Conservation (phyloP, 176 grass and related monocot genomes). For the Eremochloa ophiuroides region DNA sequence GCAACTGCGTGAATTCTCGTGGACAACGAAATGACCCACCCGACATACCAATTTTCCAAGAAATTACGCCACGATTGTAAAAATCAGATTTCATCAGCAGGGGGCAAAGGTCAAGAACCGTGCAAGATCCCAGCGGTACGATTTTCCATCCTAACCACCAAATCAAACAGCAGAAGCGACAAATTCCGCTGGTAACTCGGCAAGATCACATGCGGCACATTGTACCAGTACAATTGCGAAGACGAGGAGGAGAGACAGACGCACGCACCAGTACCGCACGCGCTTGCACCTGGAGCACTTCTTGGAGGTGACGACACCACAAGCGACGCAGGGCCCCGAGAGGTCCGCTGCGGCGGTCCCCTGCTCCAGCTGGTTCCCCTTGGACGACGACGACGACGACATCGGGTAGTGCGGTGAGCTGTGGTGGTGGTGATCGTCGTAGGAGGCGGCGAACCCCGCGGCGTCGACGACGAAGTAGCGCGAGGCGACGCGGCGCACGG, state of each 20-base stretch:
- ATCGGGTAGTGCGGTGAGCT: slow-evolving; percentile 3
- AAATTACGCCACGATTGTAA: not conserved
- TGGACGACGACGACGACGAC: too few relatives aligned
- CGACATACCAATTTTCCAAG: slow-evolving; percentile 8
- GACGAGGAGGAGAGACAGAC: not conserved
- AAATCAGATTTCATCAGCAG: not conserved
- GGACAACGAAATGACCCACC: not conserved
- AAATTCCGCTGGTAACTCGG: slow-evolving; percentile 7
- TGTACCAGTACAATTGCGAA: not conserved
- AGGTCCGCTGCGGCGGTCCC: not conserved
- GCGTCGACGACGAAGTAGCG: slow-evolving; percentile 91
- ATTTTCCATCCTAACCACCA: not conserved
- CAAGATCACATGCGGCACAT: not conserved
- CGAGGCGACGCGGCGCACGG: slow-evolving; percentile 65
- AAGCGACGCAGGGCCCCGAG: slow-evolving; percentile 39
- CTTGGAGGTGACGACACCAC: slow-evolving; percentile 54
- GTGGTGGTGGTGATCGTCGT: slow-evolving; percentile 41
- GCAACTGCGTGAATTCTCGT: not conserved
- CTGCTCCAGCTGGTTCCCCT: slow-evolving; percentile 16
- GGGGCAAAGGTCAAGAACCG: not conserved
- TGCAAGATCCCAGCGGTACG: not conserved
- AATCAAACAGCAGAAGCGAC: slow-evolving; percentile 2
- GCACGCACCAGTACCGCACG: slow-evolving; percentile 79
- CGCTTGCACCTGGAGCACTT: slow-evolving; percentile 81
- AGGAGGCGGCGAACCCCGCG: slow-evolving; percentile 45